These are phyloP conservation scores for Chimonanthus salicifolius DNA, from an alignment of 164 flowering plant genomes.

Conservation along the genomic window DNA sequence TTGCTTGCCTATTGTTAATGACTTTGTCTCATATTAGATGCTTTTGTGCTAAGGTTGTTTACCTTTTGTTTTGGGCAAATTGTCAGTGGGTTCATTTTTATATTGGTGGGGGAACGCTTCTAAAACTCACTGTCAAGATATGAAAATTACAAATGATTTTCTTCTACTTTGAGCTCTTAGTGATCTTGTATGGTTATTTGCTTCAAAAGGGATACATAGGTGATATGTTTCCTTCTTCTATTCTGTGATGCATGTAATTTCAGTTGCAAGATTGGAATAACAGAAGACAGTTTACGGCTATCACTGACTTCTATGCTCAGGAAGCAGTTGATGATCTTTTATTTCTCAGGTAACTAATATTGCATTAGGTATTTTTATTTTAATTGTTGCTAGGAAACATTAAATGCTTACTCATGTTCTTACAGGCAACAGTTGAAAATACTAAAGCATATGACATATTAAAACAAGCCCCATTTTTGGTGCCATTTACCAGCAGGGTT, in stretches of 20 bases:
- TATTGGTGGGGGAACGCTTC: background rate
- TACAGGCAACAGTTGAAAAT: constrained; percentile 72
- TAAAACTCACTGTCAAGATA: background rate
- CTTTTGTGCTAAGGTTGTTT: background rate
- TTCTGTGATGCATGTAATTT: constrained; percentile 3
- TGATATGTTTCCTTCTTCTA: background rate
- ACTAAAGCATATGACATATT: constrained; percentile 76
- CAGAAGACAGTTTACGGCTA: constrained; percentile 68
- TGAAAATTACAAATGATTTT: background rate
- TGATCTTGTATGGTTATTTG: background rate
- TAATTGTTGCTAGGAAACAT: background rate
- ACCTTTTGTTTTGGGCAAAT: background rate
- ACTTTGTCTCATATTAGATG: background rate
- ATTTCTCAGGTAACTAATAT: constrained; percentile 60
- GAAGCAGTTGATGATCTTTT: constrained; percentile 72
- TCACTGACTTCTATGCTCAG: constrained; percentile 87
- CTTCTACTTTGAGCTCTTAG: background rate
- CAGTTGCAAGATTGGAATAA: constrained; percentile 99
- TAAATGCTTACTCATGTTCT: constrained; percentile 6
- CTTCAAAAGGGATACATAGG: background rate
- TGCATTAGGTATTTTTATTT: background rate
- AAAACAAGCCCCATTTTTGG: constrained; percentile 85
- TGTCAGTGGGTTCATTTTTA: background rate
- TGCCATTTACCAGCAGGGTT: constrained; percentile 94
- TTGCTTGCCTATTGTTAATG: background rate